Conservation (phyloP, 495 filamentous ascomycete genomes). For the Trichoderma virens region DNA sequence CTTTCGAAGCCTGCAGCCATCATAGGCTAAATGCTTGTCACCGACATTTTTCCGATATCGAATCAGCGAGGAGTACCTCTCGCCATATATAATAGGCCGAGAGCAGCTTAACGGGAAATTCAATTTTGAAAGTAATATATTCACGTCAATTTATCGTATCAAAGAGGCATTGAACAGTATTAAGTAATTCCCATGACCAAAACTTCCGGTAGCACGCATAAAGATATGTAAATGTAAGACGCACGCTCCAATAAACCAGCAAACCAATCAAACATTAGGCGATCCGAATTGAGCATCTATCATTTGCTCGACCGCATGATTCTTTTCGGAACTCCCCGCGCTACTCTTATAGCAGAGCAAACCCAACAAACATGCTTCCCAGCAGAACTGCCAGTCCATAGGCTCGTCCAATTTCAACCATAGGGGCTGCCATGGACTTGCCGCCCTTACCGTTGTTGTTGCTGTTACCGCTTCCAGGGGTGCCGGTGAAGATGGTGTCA, state of each 20-base stretch:
- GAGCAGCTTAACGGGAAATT: too few relatives aligned
- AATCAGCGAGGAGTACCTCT: too few relatives aligned
- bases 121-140: background rate
- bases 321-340: background rate
- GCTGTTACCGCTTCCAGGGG: conserved; percentile 38
- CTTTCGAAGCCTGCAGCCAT: too few relatives aligned
- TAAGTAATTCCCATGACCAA: background rate
- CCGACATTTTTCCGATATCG: too few relatives aligned
- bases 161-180: background rate
- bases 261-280: background rate
- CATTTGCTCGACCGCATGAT: background rate
- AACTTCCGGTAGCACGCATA: background rate
- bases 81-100: too few relatives aligned
- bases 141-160: conserved; percentile 3
- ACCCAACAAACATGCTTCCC: conserved; percentile 54
- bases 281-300: background rate
- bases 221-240: background rate
- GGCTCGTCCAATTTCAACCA: conserved; percentile 43
- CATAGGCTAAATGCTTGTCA: too few relatives aligned
- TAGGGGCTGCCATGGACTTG: conserved; percentile 26
- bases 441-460: conserved; percentile 25
- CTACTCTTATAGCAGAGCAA: conserved; percentile 49
- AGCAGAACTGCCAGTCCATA: conserved; percentile 52
- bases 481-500: conserved; percentile 39
- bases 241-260: background rate